Evolutionary conservation across 2,329 filamentous ascomycete species (phyloP).

Genomic region (Ophiostoma populinum): DNA sequence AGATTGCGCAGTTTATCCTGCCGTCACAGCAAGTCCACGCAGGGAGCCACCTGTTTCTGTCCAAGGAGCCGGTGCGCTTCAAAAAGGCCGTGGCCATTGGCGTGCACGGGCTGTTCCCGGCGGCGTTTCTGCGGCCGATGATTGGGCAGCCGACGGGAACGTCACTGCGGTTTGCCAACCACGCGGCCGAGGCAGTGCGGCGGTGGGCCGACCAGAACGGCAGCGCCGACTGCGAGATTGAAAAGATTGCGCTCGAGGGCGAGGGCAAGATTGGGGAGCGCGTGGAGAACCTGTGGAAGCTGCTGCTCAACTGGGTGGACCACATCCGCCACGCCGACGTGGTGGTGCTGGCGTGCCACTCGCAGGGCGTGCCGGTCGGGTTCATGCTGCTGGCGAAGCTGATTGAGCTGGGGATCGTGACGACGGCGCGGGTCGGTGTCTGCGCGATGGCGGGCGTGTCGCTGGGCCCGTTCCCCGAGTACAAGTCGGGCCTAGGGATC

Average conservation of each 20-base stretch:
- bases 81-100: conserved; percentile 84
- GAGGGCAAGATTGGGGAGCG: conserved; percentile 84
- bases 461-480: conserved; percentile 80
- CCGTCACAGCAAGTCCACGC: conserved; percentile 32
- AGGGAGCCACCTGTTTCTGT: conserved; percentile 52
- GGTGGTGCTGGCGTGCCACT: conserved; percentile 83
- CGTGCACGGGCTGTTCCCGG: conserved; percentile 86
- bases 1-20: conserved; percentile 42
- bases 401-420: conserved; percentile 75
- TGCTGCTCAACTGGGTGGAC: conserved; percentile 88
- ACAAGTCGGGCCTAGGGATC: conserved; percentile 70
- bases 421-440: conserved; percentile 60
- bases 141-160: conserved; percentile 92
- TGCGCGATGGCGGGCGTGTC: conserved; percentile 88
- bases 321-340: conserved; percentile 77
- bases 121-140: conserved; percentile 69
- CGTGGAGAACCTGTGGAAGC: conserved; percentile 84
- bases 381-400: conserved; percentile 87
- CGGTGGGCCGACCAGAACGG: conserved; percentile 64
- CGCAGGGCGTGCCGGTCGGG: conserved; percentile 85
- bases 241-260: conserved; percentile 86
- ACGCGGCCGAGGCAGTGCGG: conserved; percentile 67
- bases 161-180: conserved; percentile 79
- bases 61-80: conserved; percentile 52
- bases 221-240: conserved; percentile 61